These are phyloP conservation scores for Auricularia sp. DNA, from an alignment of 768 basidiomycete genomes.

Conservation along the genomic window DNA sequence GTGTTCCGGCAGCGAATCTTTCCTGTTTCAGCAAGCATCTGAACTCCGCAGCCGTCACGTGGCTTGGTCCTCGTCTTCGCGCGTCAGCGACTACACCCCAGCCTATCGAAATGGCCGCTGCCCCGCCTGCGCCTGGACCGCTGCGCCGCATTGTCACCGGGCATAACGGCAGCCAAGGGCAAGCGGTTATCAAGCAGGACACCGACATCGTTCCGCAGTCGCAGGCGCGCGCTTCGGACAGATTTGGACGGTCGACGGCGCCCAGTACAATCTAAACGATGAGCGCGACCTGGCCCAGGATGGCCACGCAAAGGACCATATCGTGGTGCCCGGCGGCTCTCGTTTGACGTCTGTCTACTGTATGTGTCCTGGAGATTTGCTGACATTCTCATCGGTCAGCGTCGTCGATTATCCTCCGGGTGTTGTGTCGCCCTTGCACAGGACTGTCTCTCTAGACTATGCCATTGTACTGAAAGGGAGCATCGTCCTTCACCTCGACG, in stretches of 20 bases:
- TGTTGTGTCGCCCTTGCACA: constrained; percentile 9
- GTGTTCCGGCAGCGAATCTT: too few species aligned
- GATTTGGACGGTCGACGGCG: neutral
- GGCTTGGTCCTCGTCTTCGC: neutral
- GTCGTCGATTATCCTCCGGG: neutral
- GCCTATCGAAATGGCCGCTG: neutral
- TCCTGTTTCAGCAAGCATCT: too few species aligned
- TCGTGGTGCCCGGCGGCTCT: neutral
- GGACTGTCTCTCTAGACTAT: constrained; percentile 17
- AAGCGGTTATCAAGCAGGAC: neutral
- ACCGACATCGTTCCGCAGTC: neutral
- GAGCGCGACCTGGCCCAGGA: neutral
- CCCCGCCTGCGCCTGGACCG: neutral
- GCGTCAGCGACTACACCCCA: neutral
- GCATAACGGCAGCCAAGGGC: neutral
- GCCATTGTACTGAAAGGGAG: constrained; percentile 13
- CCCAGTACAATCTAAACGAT: neutral
- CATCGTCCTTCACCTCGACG: constrained; percentile 15
- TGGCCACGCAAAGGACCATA: neutral
- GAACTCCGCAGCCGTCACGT: neutral
- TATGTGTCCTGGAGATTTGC: neutral
- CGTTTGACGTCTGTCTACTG: neutral
- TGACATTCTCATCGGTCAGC: neutral
- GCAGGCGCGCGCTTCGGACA: neutral
- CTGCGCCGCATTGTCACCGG: neutral